These are phyloP conservation scores for Tuber borchii DNA, from an alignment of 495 filamentous ascomycete genomes.

Conservation along the genomic window DNA sequence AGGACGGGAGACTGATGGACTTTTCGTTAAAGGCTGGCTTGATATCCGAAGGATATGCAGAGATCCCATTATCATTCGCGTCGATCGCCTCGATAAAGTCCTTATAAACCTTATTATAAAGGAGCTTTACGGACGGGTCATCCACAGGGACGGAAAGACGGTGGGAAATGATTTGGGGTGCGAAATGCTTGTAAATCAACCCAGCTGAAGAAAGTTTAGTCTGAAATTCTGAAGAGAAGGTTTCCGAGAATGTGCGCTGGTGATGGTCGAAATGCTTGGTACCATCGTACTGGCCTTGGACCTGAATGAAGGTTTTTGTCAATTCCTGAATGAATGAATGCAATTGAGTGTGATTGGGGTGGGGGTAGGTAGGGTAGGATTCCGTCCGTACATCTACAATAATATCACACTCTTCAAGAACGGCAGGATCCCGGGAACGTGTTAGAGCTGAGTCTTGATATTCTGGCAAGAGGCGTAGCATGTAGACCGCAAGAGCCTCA, in stretches of 20 bases:
- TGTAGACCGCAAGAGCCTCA: conserved; percentile 94
- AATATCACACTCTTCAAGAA: conserved; percentile 77
- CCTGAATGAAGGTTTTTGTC: conserved; percentile 19
- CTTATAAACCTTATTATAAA: conserved; percentile 85
- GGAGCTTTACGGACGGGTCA: conserved; percentile 58
- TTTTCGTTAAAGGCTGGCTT: conserved; percentile 73
- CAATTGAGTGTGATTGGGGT: not conserved
- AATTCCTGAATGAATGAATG: not conserved
- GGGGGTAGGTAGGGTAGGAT: not conserved
- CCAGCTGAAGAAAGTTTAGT: conserved; percentile 93
- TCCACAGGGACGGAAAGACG: conserved; percentile 57
- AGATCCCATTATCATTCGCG: conserved; percentile 94
- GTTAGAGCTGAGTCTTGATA: conserved; percentile 70
- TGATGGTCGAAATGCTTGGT: conserved; percentile 89
- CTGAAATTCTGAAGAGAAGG: conserved; percentile 63
- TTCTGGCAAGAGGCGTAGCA: conserved; percentile 79
- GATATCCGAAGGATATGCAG: conserved; percentile 63
- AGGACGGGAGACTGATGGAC: conserved; percentile 71
- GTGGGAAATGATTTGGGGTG: conserved; percentile 68
- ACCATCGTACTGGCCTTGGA: conserved; percentile 69
- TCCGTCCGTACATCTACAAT: conserved; percentile 77
- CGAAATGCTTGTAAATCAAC: conserved; percentile 93
- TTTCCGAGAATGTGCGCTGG: conserved; percentile 80
- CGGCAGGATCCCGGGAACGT: conserved; percentile 74
- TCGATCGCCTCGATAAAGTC: conserved; percentile 94